Base-by-base conservation (phyloP, 225 moss, liverwort and hornwort species). In the Antitrichia curtipendula region DNA sequence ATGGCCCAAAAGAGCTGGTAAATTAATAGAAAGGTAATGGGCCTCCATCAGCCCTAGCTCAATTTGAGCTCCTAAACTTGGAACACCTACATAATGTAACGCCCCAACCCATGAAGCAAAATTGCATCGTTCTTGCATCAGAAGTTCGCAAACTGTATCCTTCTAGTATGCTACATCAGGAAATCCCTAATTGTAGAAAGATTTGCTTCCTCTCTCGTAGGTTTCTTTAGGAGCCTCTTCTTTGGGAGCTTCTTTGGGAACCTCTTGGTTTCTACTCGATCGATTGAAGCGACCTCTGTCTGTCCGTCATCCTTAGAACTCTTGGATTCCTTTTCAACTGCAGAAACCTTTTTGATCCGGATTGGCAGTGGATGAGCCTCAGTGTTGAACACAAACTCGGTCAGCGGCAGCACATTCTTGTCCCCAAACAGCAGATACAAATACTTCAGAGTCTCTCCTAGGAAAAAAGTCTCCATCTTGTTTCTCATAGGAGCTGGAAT, bases 381-480 rank as follows among this genome's bases (percentile, higher is more conserved):
- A 9, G 95, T 95, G 88, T 99, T 99, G 88, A 99, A 99, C 43
- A 99, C 97, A 65, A 93, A 96, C 73, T 96, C 89, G 22, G 96
- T 96, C 73, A 99, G 88, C 10, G 97, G 97, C 64, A 99, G 88
- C 62, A 99, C 91, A 75, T 77, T 87, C 12, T 88, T 72, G 89
- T 96, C 94, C 81, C 97, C 94, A 77, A 99, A 99, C 20, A 99
- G 90, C 83, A 99, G 91, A 88, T 96, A 97, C 80, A 99, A 84
- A 91, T 99, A 99, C 91, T 99, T 99, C 90, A 99, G 81, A 58
- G 99, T 99, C 94, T 99, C 99, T 78, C 99, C 99, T 9, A 99
- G 92, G 50, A 97, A 97, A 90, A 97, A 99, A 6, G 99, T 97
- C 84, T 99, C 99, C 97, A 97, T 97, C 91, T 96, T 99, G 91